A percentile compares a stretch with the other conserved stretches of the same genome.
phyloP scores from a whole-genome alignment of 805 yeast genomes.

The Kuraishia hungarica region DNA sequence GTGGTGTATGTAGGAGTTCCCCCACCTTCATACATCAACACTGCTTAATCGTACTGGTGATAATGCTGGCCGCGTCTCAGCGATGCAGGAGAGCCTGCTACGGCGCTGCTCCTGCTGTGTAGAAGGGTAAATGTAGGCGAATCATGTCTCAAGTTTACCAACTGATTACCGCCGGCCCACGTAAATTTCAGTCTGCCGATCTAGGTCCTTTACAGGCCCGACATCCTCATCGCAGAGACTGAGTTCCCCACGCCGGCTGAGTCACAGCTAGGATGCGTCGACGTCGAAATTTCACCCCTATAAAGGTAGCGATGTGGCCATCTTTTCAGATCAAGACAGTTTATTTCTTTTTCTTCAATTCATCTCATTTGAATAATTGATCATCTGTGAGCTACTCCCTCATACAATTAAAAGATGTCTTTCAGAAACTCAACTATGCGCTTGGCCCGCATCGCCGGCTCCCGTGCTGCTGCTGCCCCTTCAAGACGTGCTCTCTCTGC shows the following conservation, averaged over 20 bases:
- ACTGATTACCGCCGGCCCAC: not conserved
- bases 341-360: too few relatives aligned
- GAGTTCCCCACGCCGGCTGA: not conserved
- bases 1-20: not conserved
- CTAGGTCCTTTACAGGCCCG: not conserved
- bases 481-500: conserved; percentile 54
- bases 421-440: conserved; percentile 40
- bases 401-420: conserved; percentile 11
- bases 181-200: not conserved
- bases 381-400: not conserved
- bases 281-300: not conserved
- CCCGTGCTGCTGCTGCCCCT: conserved; percentile 29
- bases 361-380: not conserved
- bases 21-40: not conserved
- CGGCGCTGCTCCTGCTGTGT: not conserved
- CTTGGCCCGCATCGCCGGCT: conserved; percentile 38
- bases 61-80: not conserved
- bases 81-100: not conserved
- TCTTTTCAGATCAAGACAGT: not conserved
- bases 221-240: not conserved
- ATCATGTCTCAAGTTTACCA: not conserved
- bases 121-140: not conserved
- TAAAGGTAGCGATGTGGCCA: not conserved
- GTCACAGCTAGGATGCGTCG: not conserved
- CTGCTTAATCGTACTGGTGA: not conserved